Evolutionary conservation across 805 yeast genomes (phyloP), one percentile per base, ranked within the genome.

Genomic region (Wickerhamiella qilinensis): DNA sequence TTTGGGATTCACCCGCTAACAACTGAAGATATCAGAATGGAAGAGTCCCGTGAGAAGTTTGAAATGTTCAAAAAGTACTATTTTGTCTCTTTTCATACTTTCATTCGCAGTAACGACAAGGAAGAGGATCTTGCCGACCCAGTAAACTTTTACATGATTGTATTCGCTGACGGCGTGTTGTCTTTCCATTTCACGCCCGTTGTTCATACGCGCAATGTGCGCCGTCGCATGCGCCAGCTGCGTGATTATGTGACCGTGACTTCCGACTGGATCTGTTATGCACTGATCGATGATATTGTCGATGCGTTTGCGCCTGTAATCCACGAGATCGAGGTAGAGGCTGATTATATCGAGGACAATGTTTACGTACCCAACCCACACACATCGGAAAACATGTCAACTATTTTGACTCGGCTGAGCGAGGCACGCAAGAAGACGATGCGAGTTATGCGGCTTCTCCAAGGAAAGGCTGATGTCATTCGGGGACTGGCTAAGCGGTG

Each of bases 1-100:
- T 88, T 88, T 58, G 94, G 95, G 8, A 83, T 88, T 60, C 98
- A 88, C 65, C 98, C 98, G 22, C 75, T 88, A 65, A 88, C 98
- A 0, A 85, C 95, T 1, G 98, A 88, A 62, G 98, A 88, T 75
- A 86, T 88, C 46, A 67, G 94, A 41, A 81, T 84, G 73, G 94
- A 86, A 62, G 98, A 88, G 62, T 74, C 94, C 19, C 85, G 98
- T 61, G 98, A 88, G 63, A 88, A 88, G 60, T 96, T 88, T 22
- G 98, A 88, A 60, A 65, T 88, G 44, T 88, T 88, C 68, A 73
- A 75, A 50, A 72, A 73, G 47, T 88, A 88, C 60, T 88, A 91
- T 59, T 85, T 91, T 64, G 94, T 91, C 31, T 82, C 94, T 68
- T 91, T 91, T 72, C 95, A 91, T 58, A 82, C 97, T 3, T 91